A percentile compares a stretch with the other conserved stretches of the same genome.
Conservation (phyloP, 1,284 basidiomycete species). For the Xanthoconium separans region DNA sequence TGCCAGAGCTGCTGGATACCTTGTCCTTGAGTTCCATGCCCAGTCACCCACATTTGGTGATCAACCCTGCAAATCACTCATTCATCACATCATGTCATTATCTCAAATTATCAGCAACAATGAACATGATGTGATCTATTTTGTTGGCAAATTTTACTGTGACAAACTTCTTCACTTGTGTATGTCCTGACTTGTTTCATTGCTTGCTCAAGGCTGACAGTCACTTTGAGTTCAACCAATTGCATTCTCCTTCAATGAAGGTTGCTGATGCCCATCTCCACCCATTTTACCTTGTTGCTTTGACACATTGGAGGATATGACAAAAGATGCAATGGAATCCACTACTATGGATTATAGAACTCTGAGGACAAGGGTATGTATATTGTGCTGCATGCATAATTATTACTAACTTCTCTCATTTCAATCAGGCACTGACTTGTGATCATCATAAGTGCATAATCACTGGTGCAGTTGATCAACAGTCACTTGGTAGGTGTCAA, state of each 20-base stretch:
- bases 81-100: neutral
- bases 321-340: neutral
- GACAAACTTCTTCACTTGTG: neutral
- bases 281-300: neutral
- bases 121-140: neutral
- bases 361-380: neutral
- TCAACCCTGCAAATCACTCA: neutral
- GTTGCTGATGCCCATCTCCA: neutral
- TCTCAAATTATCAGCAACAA: neutral
- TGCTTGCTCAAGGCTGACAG: neutral
- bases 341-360: neutral
- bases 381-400: too few species aligned
- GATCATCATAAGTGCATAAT: neutral
- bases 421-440: neutral
- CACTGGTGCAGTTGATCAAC: neutral
- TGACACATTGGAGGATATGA: conserved; percentile 1
- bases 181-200: neutral
- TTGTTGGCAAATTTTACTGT: neutral
- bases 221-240: neutral
- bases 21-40: neutral
- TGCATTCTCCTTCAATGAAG: too few species aligned
- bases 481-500: neutral
- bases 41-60: neutral
- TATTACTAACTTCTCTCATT: too few species aligned
- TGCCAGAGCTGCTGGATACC: neutral